phyloP scores from a whole-genome alignment of 768 basidiomycete genomes.

The Hygrophorus pudorinus region DNA sequence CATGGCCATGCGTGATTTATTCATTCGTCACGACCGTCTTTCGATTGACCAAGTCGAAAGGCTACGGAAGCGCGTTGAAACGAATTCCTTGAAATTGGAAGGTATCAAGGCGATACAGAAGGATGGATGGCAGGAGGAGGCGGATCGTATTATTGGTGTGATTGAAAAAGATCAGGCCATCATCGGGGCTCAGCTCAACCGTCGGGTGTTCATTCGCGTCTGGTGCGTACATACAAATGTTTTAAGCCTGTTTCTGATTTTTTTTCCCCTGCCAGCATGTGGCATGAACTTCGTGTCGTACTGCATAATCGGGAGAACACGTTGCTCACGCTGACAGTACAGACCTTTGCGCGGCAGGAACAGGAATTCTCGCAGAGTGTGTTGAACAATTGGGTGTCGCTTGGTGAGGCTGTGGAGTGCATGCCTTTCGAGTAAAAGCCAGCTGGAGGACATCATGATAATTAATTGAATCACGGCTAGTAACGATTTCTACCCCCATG shows the following conservation, averaged over 20 bases:
- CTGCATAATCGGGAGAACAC: constrained; percentile 86
- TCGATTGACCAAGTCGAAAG: constrained; percentile 84
- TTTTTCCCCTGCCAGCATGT: constrained; percentile 48
- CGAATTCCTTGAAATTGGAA: constrained; percentile 67
- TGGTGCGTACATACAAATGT: constrained; percentile 39
- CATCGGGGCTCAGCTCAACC: constrained; percentile 62
- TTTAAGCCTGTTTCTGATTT: constrained; percentile 2
- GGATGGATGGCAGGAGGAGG: constrained; percentile 82
- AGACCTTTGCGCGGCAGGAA: constrained; percentile 68
- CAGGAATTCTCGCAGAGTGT: constrained; percentile 55
- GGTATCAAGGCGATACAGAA: constrained; percentile 58
- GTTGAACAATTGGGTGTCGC: constrained; percentile 62
- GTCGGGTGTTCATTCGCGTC: constrained; percentile 81
- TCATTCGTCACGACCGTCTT: constrained; percentile 80
- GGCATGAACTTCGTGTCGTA: constrained; percentile 92
- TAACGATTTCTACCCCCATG: constrained; percentile 1
- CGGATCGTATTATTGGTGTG: constrained; percentile 55
- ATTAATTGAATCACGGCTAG: constrained; percentile 1
- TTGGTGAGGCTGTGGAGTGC: constrained; percentile 57
- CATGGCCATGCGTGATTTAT: constrained; percentile 77
- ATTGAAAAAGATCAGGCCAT: constrained; percentile 84
- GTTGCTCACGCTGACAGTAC: constrained; percentile 62
- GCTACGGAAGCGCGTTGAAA: constrained; percentile 78
- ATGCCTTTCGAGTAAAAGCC: constrained; percentile 85
- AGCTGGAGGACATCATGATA: neutral